Evolutionary conservation across 2,329 filamentous ascomycete genomes (phyloP), one percentile per base, ranked within the genome.

Genomic region (Talaromyces sp.): DNA sequence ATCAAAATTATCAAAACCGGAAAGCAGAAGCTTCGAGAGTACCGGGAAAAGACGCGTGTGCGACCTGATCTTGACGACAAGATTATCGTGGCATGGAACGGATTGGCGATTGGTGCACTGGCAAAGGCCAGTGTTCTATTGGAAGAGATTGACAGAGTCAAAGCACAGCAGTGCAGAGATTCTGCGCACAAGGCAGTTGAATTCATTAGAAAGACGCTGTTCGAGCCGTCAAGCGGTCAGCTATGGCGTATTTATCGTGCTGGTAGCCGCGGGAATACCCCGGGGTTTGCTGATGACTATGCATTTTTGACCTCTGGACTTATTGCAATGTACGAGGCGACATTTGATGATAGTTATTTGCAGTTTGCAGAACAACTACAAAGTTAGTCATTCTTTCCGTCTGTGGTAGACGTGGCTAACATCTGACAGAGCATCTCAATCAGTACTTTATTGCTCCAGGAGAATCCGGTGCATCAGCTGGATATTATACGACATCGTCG

Each of bases 261-360:
- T 67, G 86, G 78, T 17, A 81, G 86, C 1, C 83, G 87, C 8
- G 88, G 89, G 31, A 83, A 87, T 19, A 88, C 87, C 0, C 83
- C 84, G 45, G 93, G 87, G 0, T 96, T 98, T 77, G 92, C 94
- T 1, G 95, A 98, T 71, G 95, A 99, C 79, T 98, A 98, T 74
- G 92, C 94, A 2, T 97, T 94, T 76, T 77, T 98, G 47, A 91
- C 93, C 59, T 87, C 89, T 59, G 94, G 93, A 0, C 82, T 97
- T 1, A 81, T 98, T 65, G 89, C 93, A 70, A 85, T 98, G 31
- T 96, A 96, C 74, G 89, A 94, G 75, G 86, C 89, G 0, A 97
- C 92, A 0, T 89, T 90, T 68, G 88, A 97, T 65, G 88, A 90
- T 69, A 79, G 81, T 51, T 91, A 91, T 79, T 82, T 97, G 4